Evolutionary conservation across 2,329 filamentous ascomycete species (phyloP).

Genomic region (Alternaria infectoria): DNA sequence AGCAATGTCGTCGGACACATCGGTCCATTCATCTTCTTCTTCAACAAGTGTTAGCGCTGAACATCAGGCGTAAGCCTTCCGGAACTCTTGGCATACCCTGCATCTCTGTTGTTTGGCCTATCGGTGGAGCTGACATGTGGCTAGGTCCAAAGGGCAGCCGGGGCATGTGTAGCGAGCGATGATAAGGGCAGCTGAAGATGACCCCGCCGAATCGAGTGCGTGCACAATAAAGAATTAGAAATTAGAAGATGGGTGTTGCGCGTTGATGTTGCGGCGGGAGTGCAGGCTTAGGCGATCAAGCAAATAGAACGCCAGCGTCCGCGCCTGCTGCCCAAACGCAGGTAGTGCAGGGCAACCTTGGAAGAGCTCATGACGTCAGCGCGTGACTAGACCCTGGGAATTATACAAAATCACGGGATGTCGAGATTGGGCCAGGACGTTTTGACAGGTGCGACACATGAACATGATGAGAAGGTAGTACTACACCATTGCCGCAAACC

Average conservation of each 20-base stretch:
- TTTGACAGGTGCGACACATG: background rate
- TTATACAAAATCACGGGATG: background rate
- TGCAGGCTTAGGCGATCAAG: background rate
- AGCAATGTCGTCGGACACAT: background rate
- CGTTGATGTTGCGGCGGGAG: background rate
- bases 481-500: background rate
- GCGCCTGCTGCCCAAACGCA: slow-evolving; percentile 6
- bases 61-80: background rate
- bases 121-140: background rate
- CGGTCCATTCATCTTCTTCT: slow-evolving; percentile 22
- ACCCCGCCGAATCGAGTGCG: background rate
- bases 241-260: background rate
- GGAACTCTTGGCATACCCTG: background rate
- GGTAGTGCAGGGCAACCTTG: background rate
- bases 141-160: background rate
- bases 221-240: background rate
- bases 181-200: background rate
- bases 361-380: slow-evolving; percentile 2
- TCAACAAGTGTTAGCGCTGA: background rate
- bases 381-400: background rate
- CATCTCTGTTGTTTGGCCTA: background rate
- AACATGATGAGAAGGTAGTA: background rate
- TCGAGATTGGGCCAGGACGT: background rate
- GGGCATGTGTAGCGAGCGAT: background rate
- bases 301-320: background rate